Percentiles rank a stretch among this genome's conserved stretches.
These are phyloP conservation scores for Taiozyma sp. DNA, from an alignment of 1,139 yeast species.

Conservation along the genomic window DNA sequence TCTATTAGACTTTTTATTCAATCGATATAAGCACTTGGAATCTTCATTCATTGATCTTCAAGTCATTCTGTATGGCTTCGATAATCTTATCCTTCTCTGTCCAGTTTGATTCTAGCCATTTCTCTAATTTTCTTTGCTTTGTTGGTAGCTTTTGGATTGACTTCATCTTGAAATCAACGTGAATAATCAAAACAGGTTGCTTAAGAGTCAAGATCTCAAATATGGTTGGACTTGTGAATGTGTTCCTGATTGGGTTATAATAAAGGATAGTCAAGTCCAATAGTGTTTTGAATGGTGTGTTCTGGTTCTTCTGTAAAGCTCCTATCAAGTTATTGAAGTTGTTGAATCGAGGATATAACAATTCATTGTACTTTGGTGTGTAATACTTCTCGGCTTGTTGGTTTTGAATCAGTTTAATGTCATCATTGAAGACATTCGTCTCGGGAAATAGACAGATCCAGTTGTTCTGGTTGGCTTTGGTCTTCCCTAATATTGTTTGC, in stretches of 20 bases:
- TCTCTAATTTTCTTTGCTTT: slow-evolving; percentile 51
- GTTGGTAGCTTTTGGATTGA: slow-evolving; percentile 45
- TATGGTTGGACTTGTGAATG: slow-evolving; percentile 45
- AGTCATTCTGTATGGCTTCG: slow-evolving; percentile 30
- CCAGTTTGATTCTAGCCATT: slow-evolving; percentile 74
- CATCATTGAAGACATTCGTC: slow-evolving; percentile 57
- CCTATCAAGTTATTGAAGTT: slow-evolving; percentile 39
- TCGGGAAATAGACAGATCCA: slow-evolving; percentile 71
- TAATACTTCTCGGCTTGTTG: slow-evolving; percentile 46
- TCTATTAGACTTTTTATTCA: no score
- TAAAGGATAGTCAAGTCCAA: slow-evolving; percentile 49
- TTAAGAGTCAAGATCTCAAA: slow-evolving; percentile 48
- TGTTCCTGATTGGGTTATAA: slow-evolving; percentile 30
- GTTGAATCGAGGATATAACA: slow-evolving; percentile 62
- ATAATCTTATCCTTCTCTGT: slow-evolving; percentile 55
- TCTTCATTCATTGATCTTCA: slow-evolving; percentile 16
- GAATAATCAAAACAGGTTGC: slow-evolving; percentile 37
- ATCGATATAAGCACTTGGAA: not conserved
- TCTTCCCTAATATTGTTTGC: slow-evolving; percentile 7
- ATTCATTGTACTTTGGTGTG: slow-evolving; percentile 46
- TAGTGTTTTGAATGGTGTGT: slow-evolving; percentile 30
- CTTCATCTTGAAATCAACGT: slow-evolving; percentile 45
- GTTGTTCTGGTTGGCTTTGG: slow-evolving; percentile 10
- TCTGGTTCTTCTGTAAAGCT: slow-evolving; percentile 16
- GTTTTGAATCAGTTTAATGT: slow-evolving; percentile 42